Evolutionary conservation across 2,329 filamentous ascomycete genomes (phyloP).

Genomic region (Pseudogymnoascus sp.): DNA sequence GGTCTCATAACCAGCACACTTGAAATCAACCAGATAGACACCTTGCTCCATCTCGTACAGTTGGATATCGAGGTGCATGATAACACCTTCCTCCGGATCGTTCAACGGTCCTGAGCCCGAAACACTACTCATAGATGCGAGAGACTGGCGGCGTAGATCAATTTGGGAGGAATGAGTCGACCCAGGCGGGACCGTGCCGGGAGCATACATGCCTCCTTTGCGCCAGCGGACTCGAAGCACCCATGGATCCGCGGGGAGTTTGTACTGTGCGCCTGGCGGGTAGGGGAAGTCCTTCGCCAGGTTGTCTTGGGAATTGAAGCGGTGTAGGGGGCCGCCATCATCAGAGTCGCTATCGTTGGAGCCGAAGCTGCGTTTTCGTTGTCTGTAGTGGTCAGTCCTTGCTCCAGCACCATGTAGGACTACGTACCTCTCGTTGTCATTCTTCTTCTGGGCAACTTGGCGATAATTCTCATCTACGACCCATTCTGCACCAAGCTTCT

Average conservation of each 20-base stretch:
- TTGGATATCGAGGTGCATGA: slow-evolving; percentile 92
- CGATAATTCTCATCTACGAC: slow-evolving; percentile 56
- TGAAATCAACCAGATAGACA: slow-evolving; percentile 96
- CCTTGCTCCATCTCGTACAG: slow-evolving; percentile 89
- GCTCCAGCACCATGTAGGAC: slow-evolving; percentile 7
- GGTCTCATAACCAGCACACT: slow-evolving; percentile 92
- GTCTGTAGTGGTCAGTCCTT: not conserved
- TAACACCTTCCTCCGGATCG: slow-evolving; percentile 45
- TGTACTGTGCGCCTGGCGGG: slow-evolving; percentile 60
- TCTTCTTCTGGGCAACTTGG: slow-evolving; percentile 21
- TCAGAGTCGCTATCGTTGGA: slow-evolving; percentile 30
- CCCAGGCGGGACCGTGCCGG: slow-evolving; percentile 42
- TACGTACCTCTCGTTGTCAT: slow-evolving; percentile 36
- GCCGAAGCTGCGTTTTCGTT: slow-evolving; percentile 37
- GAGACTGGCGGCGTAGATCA: slow-evolving; percentile 38
- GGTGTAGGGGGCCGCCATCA: slow-evolving; percentile 34
- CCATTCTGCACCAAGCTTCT: slow-evolving; percentile 85
- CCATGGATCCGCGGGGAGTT: slow-evolving; percentile 90
- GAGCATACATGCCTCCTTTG: slow-evolving; percentile 66
- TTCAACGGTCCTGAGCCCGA: slow-evolving; percentile 27
- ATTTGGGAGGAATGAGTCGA: slow-evolving; percentile 44
- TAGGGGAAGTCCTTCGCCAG: slow-evolving; percentile 23
- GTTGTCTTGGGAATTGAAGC: slow-evolving; percentile 29
- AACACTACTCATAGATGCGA: slow-evolving; percentile 30
- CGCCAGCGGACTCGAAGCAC: slow-evolving; percentile 86